Evolutionary conservation across 106 monocot species (phyloP).

Genomic region (Amphibolis antarctica): DNA sequence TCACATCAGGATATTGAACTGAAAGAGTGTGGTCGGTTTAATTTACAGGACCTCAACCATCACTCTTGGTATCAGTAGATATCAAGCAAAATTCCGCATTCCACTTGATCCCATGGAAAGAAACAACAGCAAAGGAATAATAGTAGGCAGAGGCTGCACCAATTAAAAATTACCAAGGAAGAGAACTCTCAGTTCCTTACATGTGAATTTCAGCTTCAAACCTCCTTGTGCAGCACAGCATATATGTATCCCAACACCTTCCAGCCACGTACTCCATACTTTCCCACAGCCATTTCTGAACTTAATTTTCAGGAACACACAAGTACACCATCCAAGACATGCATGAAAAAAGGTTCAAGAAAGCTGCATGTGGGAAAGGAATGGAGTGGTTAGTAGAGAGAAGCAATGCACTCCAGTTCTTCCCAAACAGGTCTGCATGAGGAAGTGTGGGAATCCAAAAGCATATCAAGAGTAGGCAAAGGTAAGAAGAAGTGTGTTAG

Average conservation of each 20-base stretch:
- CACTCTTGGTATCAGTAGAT: too few relatives aligned
- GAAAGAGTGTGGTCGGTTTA: too few relatives aligned
- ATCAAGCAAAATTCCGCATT: too few relatives aligned
- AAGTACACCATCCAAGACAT: not conserved
- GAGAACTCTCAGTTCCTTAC: too few relatives aligned
- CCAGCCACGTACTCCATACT: constrained; percentile 1
- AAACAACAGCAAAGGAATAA: too few relatives aligned
- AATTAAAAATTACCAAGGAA: too few relatives aligned
- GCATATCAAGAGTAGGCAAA: too few relatives aligned
- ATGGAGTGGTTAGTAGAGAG: not conserved
- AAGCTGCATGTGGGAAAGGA: constrained; percentile 6
- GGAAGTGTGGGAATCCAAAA: not conserved
- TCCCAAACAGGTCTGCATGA: not conserved
- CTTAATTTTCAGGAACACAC: not conserved
- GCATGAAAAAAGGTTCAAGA: constrained; percentile 1
- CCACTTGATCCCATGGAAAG: too few relatives aligned
- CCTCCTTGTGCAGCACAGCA: not conserved
- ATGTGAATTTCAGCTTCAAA: not conserved
- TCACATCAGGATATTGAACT: too few relatives aligned
- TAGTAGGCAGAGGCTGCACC: too few relatives aligned
- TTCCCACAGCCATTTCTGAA: constrained; percentile 7
- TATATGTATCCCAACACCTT: not conserved
- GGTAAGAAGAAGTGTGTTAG: too few relatives aligned
- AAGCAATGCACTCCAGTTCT: not conserved
- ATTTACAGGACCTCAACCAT: too few relatives aligned